A percentile compares a stretch with the other conserved stretches of the same genome.
phyloP scores from a whole-genome alignment of 441 rosid genomes.

The Biscutella laevigata region DNA sequence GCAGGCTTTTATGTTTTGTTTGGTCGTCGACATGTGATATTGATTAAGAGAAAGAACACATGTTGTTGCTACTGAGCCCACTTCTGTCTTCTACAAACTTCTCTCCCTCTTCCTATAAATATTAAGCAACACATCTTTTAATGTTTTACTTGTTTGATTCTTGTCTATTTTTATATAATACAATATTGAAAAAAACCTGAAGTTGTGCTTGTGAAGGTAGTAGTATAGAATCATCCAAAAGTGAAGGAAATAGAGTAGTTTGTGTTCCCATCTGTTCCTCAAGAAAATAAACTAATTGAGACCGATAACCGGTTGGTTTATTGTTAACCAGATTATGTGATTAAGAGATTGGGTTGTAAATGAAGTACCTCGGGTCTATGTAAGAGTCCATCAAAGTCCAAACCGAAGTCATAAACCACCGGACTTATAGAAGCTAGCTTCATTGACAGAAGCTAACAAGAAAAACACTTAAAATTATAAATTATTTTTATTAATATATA shows the following conservation, averaged over 20 bases:
- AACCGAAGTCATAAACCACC: constrained; percentile 46
- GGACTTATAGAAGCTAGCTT: constrained; percentile 56
- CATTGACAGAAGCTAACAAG: constrained; percentile 46
- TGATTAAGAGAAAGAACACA: constrained; percentile 45
- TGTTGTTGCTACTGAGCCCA: constrained; percentile 35
- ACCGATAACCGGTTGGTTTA: not conserved
- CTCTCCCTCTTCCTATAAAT: constrained; percentile 40
- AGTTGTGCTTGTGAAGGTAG: not conserved
- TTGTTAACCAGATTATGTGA: not conserved
- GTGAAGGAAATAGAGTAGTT: constrained; percentile 21
- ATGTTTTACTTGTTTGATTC: not conserved
- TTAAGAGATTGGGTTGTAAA: not conserved
- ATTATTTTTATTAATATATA: no score
- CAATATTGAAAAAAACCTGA: constrained; percentile 7
- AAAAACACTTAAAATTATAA: not conserved
- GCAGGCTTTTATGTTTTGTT: constrained; percentile 22
- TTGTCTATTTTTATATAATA: not conserved
- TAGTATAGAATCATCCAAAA: constrained; percentile 26
- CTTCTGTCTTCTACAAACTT: constrained; percentile 35
- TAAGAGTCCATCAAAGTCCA: constrained; percentile 40
- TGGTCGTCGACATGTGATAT: constrained; percentile 21
- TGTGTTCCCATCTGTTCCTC: constrained; percentile 23
- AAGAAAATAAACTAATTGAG: not conserved
- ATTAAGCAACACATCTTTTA: constrained; percentile 1
- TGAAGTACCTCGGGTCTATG: constrained; percentile 42